These are phyloP conservation scores for Colletotrichum plurivorum DNA, from an alignment of 2,329 filamentous ascomycete genomes.

Conservation along the genomic window DNA sequence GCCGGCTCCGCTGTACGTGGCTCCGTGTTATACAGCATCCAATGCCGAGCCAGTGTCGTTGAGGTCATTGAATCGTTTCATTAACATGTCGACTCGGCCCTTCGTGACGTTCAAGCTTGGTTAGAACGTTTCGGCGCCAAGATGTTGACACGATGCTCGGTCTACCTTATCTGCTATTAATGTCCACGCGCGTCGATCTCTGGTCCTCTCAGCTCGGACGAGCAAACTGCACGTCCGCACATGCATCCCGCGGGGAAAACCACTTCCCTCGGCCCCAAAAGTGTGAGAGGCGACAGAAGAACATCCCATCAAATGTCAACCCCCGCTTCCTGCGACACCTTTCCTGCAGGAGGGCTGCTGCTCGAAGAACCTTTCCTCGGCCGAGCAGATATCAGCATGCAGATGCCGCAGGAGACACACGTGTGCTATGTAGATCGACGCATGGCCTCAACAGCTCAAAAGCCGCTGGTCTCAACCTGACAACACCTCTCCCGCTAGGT, in stretches of 20 bases:
- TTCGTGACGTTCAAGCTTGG: too few relatives aligned
- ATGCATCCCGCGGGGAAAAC: too few relatives aligned
- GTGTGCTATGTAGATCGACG: not conserved
- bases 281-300: not conserved
- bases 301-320: not conserved
- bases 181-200: not conserved
- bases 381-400: not conserved
- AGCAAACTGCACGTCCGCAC: not conserved
- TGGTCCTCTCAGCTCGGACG: not conserved
- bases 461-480: too few relatives aligned
- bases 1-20: too few relatives aligned
- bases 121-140: too few relatives aligned
- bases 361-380: not conserved
- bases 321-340: not conserved
- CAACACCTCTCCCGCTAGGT: too few relatives aligned
- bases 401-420: not conserved
- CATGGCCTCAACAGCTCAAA: not conserved
- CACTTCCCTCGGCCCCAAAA: not conserved
- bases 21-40: too few relatives aligned
- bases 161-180: too few relatives aligned
- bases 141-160: too few relatives aligned
- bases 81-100: too few relatives aligned
- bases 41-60: too few relatives aligned
- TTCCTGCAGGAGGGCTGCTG: not conserved
- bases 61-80: too few relatives aligned